These are phyloP conservation scores for Blastomyces parvus DNA, from an alignment of 2,329 filamentous ascomycete genomes.

Conservation along the genomic window DNA sequence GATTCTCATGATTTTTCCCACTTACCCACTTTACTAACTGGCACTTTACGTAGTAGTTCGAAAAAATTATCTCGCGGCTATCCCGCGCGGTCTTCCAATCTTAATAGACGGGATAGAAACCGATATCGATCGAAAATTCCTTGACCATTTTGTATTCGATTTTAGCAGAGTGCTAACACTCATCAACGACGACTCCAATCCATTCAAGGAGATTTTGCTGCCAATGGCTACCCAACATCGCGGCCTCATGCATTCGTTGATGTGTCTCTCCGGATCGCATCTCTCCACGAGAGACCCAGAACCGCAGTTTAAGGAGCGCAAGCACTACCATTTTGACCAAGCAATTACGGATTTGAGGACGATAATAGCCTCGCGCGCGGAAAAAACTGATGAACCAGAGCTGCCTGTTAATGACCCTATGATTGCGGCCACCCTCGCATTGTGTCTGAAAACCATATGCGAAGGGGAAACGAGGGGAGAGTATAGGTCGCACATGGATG, in stretches of 20 bases:
- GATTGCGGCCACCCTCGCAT: slow-evolving; percentile 50
- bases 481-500: slow-evolving; percentile 70
- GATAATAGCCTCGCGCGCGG: slow-evolving; percentile 27
- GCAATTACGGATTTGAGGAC: slow-evolving; percentile 34
- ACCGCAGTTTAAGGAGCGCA: slow-evolving; percentile 44
- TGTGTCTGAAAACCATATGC: slow-evolving; percentile 53
- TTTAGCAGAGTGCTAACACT: slow-evolving; percentile 74
- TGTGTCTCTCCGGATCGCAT: slow-evolving; percentile 74
- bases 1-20: background rate
- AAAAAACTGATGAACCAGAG: slow-evolving; percentile 22
- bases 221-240: slow-evolving; percentile 71
- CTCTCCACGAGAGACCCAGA: slow-evolving; percentile 45
- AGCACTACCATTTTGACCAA: slow-evolving; percentile 45
- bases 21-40: background rate
- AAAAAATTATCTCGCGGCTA: slow-evolving; percentile 25
- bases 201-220: slow-evolving; percentile 74
- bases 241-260: slow-evolving; percentile 81
- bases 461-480: slow-evolving; percentile 55
- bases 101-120: slow-evolving; percentile 77
- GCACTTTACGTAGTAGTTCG: slow-evolving; percentile 20
- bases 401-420: slow-evolving; percentile 48
- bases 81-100: slow-evolving; percentile 41
- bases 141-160: slow-evolving; percentile 71
- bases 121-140: slow-evolving; percentile 66
- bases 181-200: slow-evolving; percentile 70